These are phyloP conservation scores for Aspergillus luchuensis DNA, from an alignment of 2,329 filamentous ascomycete genomes.

Conservation along the genomic window DNA sequence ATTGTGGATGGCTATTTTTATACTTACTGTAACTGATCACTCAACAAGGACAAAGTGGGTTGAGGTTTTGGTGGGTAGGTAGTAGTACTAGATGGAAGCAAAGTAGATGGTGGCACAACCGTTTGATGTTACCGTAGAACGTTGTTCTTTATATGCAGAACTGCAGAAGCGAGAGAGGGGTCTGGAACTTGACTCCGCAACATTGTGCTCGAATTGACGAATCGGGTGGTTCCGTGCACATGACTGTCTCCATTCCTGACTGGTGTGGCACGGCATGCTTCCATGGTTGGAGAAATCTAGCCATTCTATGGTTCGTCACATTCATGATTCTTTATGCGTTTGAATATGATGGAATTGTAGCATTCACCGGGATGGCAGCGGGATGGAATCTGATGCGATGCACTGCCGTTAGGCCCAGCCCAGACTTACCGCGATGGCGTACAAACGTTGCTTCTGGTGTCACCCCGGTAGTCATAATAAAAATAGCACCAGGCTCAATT, in stretches of 20 bases:
- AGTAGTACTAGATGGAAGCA: slow-evolving; percentile 28
- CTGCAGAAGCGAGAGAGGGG: not conserved
- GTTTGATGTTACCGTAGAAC: too few species aligned
- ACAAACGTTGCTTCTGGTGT: too few species aligned
- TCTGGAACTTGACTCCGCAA: not conserved
- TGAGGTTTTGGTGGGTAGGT: not conserved
- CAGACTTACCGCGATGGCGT: too few species aligned
- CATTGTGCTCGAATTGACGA: slow-evolving; percentile 14
- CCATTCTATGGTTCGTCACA: too few species aligned
- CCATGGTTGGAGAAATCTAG: too few species aligned
- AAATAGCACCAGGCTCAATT: too few species aligned
- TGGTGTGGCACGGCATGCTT: not conserved
- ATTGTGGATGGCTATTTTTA: not conserved
- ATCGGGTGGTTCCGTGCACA: slow-evolving; percentile 5
- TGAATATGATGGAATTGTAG: not conserved
- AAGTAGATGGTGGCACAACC: not conserved
- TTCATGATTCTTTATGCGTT: not conserved
- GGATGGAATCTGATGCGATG: too few species aligned
- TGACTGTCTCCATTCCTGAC: not conserved
- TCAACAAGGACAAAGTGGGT: not conserved
- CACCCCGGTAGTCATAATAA: too few species aligned
- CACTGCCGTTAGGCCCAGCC: too few species aligned
- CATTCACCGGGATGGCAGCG: too few species aligned
- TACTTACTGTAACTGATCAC: too few species aligned
- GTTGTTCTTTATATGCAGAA: not conserved